Evolutionary conservation across 2,329 filamentous ascomycete genomes (phyloP), one percentile per base, ranked within the genome.

Genomic region (Talaromyces rugulosus): DNA sequence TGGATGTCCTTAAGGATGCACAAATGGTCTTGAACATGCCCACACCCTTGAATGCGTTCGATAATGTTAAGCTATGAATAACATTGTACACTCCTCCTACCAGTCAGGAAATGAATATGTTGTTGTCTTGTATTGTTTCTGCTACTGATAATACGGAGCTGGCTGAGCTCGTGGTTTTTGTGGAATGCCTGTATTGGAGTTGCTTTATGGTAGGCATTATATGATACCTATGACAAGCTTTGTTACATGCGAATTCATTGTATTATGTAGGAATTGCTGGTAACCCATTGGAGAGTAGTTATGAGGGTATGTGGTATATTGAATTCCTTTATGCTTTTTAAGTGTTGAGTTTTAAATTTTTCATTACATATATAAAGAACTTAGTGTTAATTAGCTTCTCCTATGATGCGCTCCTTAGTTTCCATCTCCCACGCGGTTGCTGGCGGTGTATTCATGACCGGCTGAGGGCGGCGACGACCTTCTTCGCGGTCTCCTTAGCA

Each of bases 1-100:
- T 65, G 61, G 63, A 65, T 18, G 58, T 65, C 11, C 56, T 65
- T 23, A 65, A 63, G 56, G 63, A 65, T 58, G 63, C 63, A 23
- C 63, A 65, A 44, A 65, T 65, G 63, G 34, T 65, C 23, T 60
- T 65, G 33, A 59, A 65, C 34, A 65, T 65, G 63, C 63, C 63
- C 6, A 54, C 30, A 33, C 56, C 61, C 4, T 36, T 65, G 23
- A 57, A 62, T 4, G 61, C 51, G 1, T 60, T 65, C 18, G 60
- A 62, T 28, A 58, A 34, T 55, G 34, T 31, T 42, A 62, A 64
- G 56, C 50, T 59, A 18, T 64, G 53, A 64, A 62, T 14, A 57
- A 28, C 55, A 57, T 2, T 12, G 9, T 7, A 47, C 42, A 8
- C 9, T 47, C 42, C 42, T 47, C n/a, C 42, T 23, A 3, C 42